Evolutionary conservation across 768 basidiomycete genomes (phyloP).

Genomic region (Saitozyma sp.): DNA sequence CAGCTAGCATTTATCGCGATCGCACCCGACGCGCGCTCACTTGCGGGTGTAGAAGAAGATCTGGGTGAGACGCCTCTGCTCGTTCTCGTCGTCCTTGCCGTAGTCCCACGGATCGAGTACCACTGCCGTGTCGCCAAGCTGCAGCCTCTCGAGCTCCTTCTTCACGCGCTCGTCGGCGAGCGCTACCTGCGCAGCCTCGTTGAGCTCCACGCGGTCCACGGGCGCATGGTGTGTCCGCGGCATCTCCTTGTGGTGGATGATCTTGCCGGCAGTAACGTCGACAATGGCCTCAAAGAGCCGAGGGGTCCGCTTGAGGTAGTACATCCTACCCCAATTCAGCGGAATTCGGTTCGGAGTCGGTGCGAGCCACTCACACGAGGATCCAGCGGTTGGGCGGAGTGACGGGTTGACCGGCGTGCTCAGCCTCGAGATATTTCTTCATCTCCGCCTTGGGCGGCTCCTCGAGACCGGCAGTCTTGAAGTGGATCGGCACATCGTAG

Average conservation of each 20-base stretch:
- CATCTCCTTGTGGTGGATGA: constrained; percentile 3
- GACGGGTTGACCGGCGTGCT: neutral
- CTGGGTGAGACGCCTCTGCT: neutral
- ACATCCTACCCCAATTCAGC: no score
- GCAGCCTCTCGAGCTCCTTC: constrained; percentile 5
- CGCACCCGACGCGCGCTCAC: neutral
- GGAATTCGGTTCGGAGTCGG: neutral
- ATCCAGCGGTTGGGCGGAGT: constrained; percentile 9
- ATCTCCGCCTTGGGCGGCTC: constrained; percentile 8
- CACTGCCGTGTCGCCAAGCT: constrained; percentile 6
- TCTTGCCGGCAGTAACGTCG: constrained; percentile 5
- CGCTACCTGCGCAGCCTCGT: constrained; percentile 5
- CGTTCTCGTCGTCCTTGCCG: constrained; percentile 1
- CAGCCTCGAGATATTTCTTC: constrained; percentile 5
- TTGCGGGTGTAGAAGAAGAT: neutral
- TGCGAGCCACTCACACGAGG: constrained; percentile 11
- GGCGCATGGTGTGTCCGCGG: constrained; percentile 3
- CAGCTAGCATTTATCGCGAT: neutral
- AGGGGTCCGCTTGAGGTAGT: constrained; percentile 3
- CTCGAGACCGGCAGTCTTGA: constrained; percentile 16
- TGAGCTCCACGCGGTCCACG: neutral
- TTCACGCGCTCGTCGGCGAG: constrained; percentile 5
- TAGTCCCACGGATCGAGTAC: constrained; percentile 8
- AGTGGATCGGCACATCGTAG: constrained; percentile 12
- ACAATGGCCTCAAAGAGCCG: constrained; percentile 13